These are phyloP conservation scores for Cucurbita maxima DNA, from an alignment of 306 rosid species.

Conservation along the genomic window DNA sequence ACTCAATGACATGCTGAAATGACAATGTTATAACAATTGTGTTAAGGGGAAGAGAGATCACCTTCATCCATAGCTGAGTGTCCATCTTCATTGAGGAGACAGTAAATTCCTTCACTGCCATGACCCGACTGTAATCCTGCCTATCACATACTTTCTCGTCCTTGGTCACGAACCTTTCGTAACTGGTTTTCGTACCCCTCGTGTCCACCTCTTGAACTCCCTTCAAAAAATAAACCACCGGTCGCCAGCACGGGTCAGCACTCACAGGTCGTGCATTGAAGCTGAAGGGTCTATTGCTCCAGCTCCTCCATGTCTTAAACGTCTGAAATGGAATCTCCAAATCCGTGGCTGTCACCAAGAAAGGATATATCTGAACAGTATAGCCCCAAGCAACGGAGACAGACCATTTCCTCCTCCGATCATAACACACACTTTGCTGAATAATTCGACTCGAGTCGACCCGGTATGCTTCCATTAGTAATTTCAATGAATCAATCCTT, in stretches of 20 bases:
- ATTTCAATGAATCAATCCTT: constrained; percentile 25
- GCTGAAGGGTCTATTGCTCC: constrained; percentile 60
- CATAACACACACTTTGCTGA: constrained; percentile 66
- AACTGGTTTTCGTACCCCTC: constrained; percentile 41
- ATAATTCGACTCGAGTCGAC: constrained; percentile 52
- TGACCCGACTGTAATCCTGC: constrained; percentile 7
- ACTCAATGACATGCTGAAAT: not conserved
- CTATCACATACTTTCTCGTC: constrained; percentile 21
- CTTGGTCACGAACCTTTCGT: constrained; percentile 19
- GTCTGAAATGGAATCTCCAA: constrained; percentile 59
- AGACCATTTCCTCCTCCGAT: constrained; percentile 45
- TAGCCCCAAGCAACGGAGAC: constrained; percentile 85
- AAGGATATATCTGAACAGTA: constrained; percentile 51
- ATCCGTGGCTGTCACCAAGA: constrained; percentile 32
- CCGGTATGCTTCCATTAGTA: constrained; percentile 42
- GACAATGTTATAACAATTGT: not conserved
- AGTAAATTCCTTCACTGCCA: constrained; percentile 24
- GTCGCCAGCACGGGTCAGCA: constrained; percentile 49
- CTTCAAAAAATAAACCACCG: constrained; percentile 39
- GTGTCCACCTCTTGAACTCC: constrained; percentile 18
- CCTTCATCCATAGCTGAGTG: constrained; percentile 45
- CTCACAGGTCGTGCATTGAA: constrained; percentile 68
- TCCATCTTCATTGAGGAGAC: constrained; percentile 63
- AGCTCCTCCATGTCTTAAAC: constrained; percentile 72
- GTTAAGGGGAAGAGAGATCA: constrained; percentile 4